phyloP scores from a whole-genome alignment of 2,329 filamentous ascomycete species.

The Arthrobotrys sinensis region DNA sequence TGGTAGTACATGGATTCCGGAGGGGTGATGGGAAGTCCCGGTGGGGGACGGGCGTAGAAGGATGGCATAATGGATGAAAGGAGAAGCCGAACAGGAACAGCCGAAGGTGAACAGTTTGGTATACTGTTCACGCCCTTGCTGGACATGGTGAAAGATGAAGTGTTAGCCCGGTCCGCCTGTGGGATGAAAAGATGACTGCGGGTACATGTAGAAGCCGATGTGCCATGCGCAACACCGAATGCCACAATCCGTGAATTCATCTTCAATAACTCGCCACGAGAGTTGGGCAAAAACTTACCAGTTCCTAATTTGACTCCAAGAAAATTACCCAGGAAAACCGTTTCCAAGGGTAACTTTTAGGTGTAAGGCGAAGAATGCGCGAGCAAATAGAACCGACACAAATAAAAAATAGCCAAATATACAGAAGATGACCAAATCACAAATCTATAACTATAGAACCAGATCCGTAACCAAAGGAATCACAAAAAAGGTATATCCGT shows the following conservation, averaged over 20 bases:
- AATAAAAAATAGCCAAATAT: slow-evolving; percentile 31
- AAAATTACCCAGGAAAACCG: slow-evolving; percentile 47
- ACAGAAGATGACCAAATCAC: slow-evolving; percentile 32
- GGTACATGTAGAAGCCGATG: slow-evolving; percentile 1
- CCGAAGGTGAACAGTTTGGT: slow-evolving; percentile 61
- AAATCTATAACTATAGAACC: slow-evolving; percentile 52
- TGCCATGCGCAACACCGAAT: slow-evolving; percentile 3
- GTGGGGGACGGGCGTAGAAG: slow-evolving; percentile 58
- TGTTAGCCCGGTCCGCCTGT: slow-evolving; percentile 46
- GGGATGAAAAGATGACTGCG: slow-evolving; percentile 16
- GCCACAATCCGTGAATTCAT: slow-evolving; percentile 41
- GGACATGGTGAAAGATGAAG: slow-evolving; percentile 36
- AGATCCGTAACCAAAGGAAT: slow-evolving; percentile 51
- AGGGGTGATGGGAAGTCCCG: slow-evolving; percentile 58
- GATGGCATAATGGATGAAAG: slow-evolving; percentile 61
- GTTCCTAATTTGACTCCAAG: slow-evolving; percentile 57
- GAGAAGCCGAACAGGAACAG: slow-evolving; percentile 63
- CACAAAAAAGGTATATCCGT: slow-evolving; percentile 58
- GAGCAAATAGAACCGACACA: slow-evolving; percentile 26
- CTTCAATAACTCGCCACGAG: slow-evolving; percentile 12
- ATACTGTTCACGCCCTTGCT: slow-evolving; percentile 61
- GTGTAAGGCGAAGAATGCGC: slow-evolving; percentile 20
- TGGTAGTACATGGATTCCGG: slow-evolving; percentile 58
- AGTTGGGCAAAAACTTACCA: slow-evolving; percentile 57
- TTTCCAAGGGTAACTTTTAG: slow-evolving; percentile 42